Evolutionary conservation across 75 land plant species (phyloP).

Genomic region (Pinus albicaulis): DNA sequence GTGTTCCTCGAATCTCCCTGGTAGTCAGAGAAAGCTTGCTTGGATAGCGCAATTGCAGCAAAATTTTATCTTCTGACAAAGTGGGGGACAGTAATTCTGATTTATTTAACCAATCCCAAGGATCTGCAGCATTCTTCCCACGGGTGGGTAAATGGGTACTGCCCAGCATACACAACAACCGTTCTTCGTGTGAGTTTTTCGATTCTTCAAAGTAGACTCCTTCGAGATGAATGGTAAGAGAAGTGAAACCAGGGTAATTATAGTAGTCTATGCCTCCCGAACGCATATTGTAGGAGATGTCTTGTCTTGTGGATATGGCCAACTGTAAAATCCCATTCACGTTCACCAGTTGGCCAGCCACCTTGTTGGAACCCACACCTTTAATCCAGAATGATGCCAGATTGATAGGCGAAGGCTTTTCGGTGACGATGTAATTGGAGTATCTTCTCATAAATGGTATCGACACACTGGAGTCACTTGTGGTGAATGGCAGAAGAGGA

Average conservation of each 20-base stretch:
- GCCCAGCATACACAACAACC: constrained; percentile 63
- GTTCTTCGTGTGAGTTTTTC: constrained; percentile 32
- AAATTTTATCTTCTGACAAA: constrained; percentile 29
- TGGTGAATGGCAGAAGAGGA: constrained; percentile 45
- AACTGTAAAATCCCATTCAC: constrained; percentile 32
- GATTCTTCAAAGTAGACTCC: constrained; percentile 47
- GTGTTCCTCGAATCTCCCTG: constrained; percentile 38
- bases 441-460: background rate
- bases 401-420: constrained; percentile 12
- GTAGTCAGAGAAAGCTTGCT: constrained; percentile 28
- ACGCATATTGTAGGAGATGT: background rate
- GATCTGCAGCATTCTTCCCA: constrained; percentile 27
- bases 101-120: constrained; percentile 37
- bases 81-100: constrained; percentile 11
- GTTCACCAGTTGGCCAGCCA: constrained; percentile 18
- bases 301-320: constrained; percentile 20
- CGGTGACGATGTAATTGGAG: background rate
- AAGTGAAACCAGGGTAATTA: constrained; percentile 30
- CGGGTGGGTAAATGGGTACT: constrained; percentile 37
- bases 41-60: constrained; percentile 48
- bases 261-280: constrained; percentile 11
- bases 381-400: constrained; percentile 36
- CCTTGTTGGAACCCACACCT: constrained; percentile 20
- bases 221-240: constrained; percentile 32
- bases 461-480: background rate